These are phyloP conservation scores for Talaromyces atroroseus DNA, from an alignment of 2,329 filamentous ascomycete genomes.

Conservation along the genomic window DNA sequence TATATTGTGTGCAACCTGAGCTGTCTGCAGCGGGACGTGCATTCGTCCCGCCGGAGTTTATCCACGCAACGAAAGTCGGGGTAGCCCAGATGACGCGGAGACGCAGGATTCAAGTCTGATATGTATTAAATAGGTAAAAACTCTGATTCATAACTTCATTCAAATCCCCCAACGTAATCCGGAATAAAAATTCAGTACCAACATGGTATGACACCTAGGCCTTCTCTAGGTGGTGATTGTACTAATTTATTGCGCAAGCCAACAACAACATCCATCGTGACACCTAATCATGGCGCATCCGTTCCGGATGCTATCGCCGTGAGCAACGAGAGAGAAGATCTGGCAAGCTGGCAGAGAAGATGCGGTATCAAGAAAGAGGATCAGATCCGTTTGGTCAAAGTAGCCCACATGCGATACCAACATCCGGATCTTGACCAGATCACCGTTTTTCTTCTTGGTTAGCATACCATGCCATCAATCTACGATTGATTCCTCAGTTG, in stretches of 20 bases:
- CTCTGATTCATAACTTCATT: no score
- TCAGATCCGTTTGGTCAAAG: slow-evolving; percentile 44
- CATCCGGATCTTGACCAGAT: slow-evolving; percentile 47
- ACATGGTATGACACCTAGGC: slow-evolving; percentile 1
- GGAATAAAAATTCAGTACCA: neutral
- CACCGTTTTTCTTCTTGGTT: slow-evolving; percentile 20
- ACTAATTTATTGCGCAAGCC: neutral
- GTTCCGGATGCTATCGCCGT: slow-evolving; percentile 16
- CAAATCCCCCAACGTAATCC: no score
- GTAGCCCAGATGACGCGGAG: neutral
- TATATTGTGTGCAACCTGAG: no score
- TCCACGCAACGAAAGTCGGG: neutral
- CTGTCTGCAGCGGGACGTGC: no score
- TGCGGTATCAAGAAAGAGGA: slow-evolving; percentile 36
- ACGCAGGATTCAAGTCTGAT: no score
- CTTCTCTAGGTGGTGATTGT: neutral
- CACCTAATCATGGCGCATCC: neutral
- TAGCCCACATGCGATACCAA: slow-evolving; percentile 52
- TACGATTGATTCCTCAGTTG: no score
- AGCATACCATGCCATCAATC: neutral
- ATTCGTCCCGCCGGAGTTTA: neutral
- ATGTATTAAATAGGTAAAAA: no score
- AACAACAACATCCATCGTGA: neutral
- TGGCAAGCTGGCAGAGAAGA: slow-evolving; percentile 17
- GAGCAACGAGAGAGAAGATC: slow-evolving; percentile 13